Evolutionary conservation across 129 eudicot species (phyloP).

Genomic region (Tagetes patula): DNA sequence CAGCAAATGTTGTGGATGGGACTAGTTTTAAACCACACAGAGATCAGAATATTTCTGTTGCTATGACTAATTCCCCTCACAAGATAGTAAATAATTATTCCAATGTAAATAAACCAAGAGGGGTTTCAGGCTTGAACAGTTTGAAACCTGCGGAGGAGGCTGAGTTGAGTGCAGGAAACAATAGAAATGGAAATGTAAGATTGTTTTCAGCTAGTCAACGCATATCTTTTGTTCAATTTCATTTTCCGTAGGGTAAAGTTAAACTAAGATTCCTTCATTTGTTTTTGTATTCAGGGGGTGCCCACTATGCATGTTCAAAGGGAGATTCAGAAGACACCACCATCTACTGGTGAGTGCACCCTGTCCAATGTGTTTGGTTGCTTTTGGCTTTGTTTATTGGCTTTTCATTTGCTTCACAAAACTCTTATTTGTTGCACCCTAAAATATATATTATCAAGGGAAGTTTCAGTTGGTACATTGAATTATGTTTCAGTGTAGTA

Average conservation of each 20-base stretch:
- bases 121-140: constrained; percentile 33
- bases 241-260: background rate
- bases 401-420: background rate
- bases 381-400: constrained; percentile 9
- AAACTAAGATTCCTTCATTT: constrained; percentile 4
- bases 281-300: constrained; percentile 38
- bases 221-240: background rate
- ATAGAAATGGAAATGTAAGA: constrained; percentile 72
- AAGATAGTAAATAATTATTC: constrained; percentile 52
- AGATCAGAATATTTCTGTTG: constrained; percentile 44
- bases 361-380: background rate
- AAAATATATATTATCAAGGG: constrained; percentile 1
- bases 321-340: constrained; percentile 43
- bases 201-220: constrained; percentile 1
- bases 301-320: constrained; percentile 34
- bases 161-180: constrained; percentile 36
- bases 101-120: constrained; percentile 52
- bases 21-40: constrained; percentile 25
- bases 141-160: constrained; percentile 33
- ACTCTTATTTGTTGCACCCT: background rate
- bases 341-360: constrained; percentile 49
- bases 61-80: constrained; percentile 39
- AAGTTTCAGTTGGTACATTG: background rate
- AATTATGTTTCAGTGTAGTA: constrained; percentile 5
- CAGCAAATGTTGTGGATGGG: constrained; percentile 42